Base-by-base conservation (phyloP, 1,284 basidiomycete genomes). In the Taiwanofungus camphoratus region DNA sequence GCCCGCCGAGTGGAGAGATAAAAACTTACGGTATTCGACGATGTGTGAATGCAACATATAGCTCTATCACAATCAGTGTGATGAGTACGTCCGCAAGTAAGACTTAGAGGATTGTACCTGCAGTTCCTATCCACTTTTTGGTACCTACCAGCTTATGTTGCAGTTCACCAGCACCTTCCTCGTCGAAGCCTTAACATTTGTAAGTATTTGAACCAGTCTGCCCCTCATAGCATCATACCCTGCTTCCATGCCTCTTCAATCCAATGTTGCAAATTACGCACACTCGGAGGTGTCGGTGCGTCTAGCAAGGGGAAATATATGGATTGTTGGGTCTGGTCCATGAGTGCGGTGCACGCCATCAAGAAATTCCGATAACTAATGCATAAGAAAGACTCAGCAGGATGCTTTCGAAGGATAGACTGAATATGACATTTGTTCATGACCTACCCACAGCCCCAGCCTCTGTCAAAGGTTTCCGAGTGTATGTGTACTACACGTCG, bases 301-400 rank as follows among this genome's bases (percentile, higher is more conserved):
- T 76, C 71, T 3, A 90, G 68, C n/a, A 77, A 62, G 1, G 71
- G 62, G 45, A 71, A 73, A 57, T 90, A 90, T 45, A 70, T 45
- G 0, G 75, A 73, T 56, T 86, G 82, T 5, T 60, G 45, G 41
- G 62, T 58, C 57, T 90, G 87, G 34, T 71, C 70, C 67, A 87
- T 75, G 13, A 93, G 70, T 4, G 79, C 73, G 1, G 85, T 71
- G 50, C 90, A 89, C 3, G 74, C 70, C 85, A 94, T 93, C 44
- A 89, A 54, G 54, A 85, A 91, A 58, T 92, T 93, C 23, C 90
- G 82, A 59, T 93, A 92, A n/a, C 87, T 89, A 44, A 24, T 21
- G 11, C 16, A 33, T 18, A 8, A 29, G 9, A 32, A 31, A 16
- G 36, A 11, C 37, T 36, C 9, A 27, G 16, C 18, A 16, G 36